Evolutionary conservation across 2,329 filamentous ascomycete genomes (phyloP), one percentile per base, ranked within the genome.

Genomic region (Xylariaceae sp.): DNA sequence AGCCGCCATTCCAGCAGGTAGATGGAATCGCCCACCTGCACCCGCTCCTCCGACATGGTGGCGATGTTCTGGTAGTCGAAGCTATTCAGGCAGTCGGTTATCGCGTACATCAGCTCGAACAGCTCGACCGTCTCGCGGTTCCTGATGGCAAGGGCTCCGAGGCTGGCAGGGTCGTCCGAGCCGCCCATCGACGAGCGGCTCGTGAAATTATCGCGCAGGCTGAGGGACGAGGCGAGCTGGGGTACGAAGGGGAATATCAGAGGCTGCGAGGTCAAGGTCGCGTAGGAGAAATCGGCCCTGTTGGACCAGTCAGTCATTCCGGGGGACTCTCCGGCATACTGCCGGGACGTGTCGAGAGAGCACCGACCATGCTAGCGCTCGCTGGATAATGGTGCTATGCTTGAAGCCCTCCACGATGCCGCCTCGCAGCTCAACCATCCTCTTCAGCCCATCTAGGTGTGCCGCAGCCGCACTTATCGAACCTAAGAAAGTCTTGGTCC

Each of bases 211-310:
- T 53, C 44, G 17, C 50, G 46, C 5, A 54, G 44, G n/a, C 39
- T 37, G 10, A 56, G 44, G 4, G 52, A 48, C 3, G 46, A 47
- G 9, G 49, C 46, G 3, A 57, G 37, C 19, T 50, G 39, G 1
- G 54, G 51, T 25, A 57, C 48, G 26, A 56, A 50, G 4, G 52
- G 53, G 27, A 57, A 55, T 16, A 47, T 46, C 12, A 57, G 42
- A 3, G 54, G 44, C 14, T 46, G 44, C 8, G 49, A 44, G 3
- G 53, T 43, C 9, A 49, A 51, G 11, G 53, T 53, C 12, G 52
- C 53, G 21, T 57, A 56, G 6, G 54, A 53, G 27, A 54, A 57
- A 35, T 57, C 54, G 10, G 54, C 53, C 54, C 51, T 55, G 19
- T 16, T 25, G n/a, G n/a, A n/a, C n/a, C n/a, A n/a, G n/a, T n/a